phyloP scores from a whole-genome alignment of 495 filamentous ascomycete species.

The Trichoderma asperelloides region DNA sequence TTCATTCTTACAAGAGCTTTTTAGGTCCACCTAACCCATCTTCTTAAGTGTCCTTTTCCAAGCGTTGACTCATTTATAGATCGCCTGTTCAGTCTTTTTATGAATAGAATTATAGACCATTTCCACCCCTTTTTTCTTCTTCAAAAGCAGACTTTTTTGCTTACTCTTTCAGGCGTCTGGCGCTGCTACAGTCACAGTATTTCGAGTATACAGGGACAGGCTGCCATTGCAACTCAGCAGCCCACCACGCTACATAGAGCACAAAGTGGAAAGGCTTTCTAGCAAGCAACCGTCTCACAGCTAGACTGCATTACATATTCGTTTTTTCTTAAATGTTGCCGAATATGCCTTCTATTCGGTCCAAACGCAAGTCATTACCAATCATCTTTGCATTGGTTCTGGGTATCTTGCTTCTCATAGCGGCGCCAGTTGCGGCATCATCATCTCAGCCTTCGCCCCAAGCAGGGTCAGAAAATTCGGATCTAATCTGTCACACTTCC shows the following conservation, averaged over 20 bases:
- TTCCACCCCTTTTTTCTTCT: not conserved
- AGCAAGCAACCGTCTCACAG: too few relatives aligned
- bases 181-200: not conserved
- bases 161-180: not conserved
- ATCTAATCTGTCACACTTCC: constrained; percentile 55
- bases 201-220: not conserved
- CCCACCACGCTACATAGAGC: not conserved
- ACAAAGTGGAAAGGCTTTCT: not conserved
- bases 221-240: not conserved
- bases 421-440: not conserved
- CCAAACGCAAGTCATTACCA: not conserved
- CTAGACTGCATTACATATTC: not conserved
- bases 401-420: not conserved
- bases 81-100: not conserved
- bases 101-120: not conserved
- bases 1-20: not conserved
- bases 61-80: not conserved
- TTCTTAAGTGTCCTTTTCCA: constrained; percentile 7
- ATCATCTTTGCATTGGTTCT: not conserved
- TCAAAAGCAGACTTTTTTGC: not conserved
- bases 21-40: not conserved
- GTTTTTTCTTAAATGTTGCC: not conserved
- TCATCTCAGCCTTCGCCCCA: constrained; percentile 17
- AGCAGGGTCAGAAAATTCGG: constrained; percentile 18
- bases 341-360: not conserved